Percentiles rank a stretch among this genome's conserved stretches.
phyloP scores from a whole-genome alignment of 148 eudicot genomes.

The Chenopodium album region DNA sequence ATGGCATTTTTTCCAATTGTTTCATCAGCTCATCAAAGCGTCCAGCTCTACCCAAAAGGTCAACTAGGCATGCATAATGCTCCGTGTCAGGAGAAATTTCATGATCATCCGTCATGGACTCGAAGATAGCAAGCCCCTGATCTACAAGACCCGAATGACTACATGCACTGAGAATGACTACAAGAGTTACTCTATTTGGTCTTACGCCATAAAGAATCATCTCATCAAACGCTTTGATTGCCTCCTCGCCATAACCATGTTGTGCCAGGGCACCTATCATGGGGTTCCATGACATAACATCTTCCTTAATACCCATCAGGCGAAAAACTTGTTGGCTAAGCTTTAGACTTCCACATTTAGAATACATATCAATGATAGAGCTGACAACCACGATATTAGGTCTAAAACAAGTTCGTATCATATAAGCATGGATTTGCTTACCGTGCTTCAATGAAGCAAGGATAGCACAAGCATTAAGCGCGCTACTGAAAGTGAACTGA shows the following conservation, averaged over 20 bases:
- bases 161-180: slow-evolving; percentile 62
- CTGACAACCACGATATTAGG: slow-evolving; percentile 67
- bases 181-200: slow-evolving; percentile 64
- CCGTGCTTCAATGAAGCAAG: slow-evolving; percentile 37
- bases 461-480: too few relatives aligned
- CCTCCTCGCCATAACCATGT: slow-evolving; percentile 63
- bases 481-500: too few relatives aligned
- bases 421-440: slow-evolving; percentile 64
- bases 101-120: too few relatives aligned
- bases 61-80: too few relatives aligned
- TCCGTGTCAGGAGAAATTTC: too few relatives aligned
- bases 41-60: too few relatives aligned
- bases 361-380: slow-evolving; percentile 83
- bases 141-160: slow-evolving; percentile 71
- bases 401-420: slow-evolving; percentile 41
- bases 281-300: slow-evolving; percentile 67
- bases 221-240: slow-evolving; percentile 45
- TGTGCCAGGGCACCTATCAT: slow-evolving; percentile 71
- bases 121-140: too few relatives aligned
- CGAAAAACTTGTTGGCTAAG: slow-evolving; percentile 49
- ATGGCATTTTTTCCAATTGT: too few relatives aligned
- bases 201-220: slow-evolving; percentile 48
- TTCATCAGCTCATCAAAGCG: too few relatives aligned
- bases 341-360: slow-evolving; percentile 64
- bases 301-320: slow-evolving; percentile 43